phyloP scores from a whole-genome alignment of 2,329 filamentous ascomycete species.

The Ceratocystis alfenasii region DNA sequence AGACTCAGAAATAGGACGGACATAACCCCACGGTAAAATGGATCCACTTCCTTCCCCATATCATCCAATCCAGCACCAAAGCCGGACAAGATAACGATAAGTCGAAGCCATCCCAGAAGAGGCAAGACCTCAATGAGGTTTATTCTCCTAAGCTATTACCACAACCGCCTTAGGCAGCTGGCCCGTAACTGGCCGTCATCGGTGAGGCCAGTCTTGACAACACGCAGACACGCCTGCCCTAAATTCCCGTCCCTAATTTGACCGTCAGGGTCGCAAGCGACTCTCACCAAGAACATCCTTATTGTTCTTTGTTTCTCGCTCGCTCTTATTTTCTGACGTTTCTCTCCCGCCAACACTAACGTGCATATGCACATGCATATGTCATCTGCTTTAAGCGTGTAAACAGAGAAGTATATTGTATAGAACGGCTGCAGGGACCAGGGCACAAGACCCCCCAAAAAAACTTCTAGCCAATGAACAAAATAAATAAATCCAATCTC shows the following conservation, averaged over 20 bases:
- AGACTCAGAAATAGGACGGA: neutral
- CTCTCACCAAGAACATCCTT: neutral
- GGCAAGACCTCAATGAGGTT: constrained; percentile 8
- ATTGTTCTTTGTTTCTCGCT: neutral
- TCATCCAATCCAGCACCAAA: constrained; percentile 5
- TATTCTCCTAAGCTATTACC: constrained; percentile 12
- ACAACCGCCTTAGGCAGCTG: constrained; percentile 4
- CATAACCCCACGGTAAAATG: neutral
- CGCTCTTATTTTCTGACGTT: neutral
- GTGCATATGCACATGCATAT: constrained; percentile 4
- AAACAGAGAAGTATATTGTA: neutral
- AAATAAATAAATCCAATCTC: neutral
- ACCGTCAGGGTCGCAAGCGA: neutral
- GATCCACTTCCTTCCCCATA: neutral
- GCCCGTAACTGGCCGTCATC: neutral
- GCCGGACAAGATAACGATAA: constrained; percentile 9
- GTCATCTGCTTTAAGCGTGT: neutral
- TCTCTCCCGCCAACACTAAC: neutral
- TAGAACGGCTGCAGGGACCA: neutral
- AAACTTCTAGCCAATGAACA: neutral
- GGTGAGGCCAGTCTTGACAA: neutral
- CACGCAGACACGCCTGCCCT: neutral
- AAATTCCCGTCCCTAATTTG: too few species aligned
- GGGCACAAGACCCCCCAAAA: neutral
- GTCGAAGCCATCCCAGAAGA: constrained; percentile 12